Evolutionary conservation across 768 basidiomycete genomes (phyloP), one percentile per base, ranked within the genome.

Genomic region (Mrakia hoshinonis): DNA sequence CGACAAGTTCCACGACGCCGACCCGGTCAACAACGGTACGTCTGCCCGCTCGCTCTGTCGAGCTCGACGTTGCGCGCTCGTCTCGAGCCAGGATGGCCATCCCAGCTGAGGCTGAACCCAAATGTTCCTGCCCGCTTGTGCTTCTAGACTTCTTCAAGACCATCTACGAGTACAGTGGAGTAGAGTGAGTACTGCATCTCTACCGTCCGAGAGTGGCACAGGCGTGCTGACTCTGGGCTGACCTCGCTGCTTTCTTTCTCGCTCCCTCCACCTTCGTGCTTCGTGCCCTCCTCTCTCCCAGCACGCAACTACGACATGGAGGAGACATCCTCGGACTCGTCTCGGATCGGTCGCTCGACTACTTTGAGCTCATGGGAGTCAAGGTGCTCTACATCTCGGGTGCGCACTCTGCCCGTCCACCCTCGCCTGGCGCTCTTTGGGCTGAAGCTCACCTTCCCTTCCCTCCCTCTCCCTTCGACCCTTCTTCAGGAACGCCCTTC

Each of bases 1-100:
- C 75, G 93, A 96, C 84, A 95, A 95, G 80, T 93, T 91, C 77
- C 91, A 91, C 20, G 92, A 95, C 76, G 93, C 92, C 0, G 89
- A 92, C 77, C 93, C 93, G 3, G 81, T 86, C 54, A 96, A 95
- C 77, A 93, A 96, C 79, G 58, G 58, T 61, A 5, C 31, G 58
- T 58, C 15, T 34, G n/a, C n/a, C n/a, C n/a, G n/a, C n/a, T n/a
- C n/a, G n/a, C n/a, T n/a, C n/a, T n/a, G n/a, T n/a, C n/a, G n/a
- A n/a, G n/a, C n/a, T n/a, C n/a, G n/a, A n/a, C 31, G 26, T 31
- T 34, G 4, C n/a, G 20, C 24, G 15, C 29, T 15, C 13, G 2
- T 9, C 24, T 60, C 29, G 58, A 36, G 26, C 18, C 1, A 6
- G 10, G 20, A 36, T 2, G 29, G 55, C 18, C 55, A 18, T 26